A percentile compares a stretch with the other conserved stretches of the same genome.
Evolutionary conservation across 179 eudicot genomes (phyloP).

Genomic region (Beta corolliflora): DNA sequence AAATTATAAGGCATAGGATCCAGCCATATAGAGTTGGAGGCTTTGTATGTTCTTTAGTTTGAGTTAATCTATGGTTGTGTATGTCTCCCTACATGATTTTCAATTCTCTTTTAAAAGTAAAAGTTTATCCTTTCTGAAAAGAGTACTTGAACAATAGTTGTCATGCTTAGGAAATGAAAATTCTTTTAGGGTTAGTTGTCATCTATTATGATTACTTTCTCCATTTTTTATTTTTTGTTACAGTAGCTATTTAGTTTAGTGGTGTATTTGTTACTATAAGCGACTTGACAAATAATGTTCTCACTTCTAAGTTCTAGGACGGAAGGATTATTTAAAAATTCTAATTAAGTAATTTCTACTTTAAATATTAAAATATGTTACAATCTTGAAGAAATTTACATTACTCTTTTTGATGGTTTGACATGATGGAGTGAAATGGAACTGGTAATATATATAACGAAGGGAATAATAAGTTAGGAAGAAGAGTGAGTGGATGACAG

Average conservation of each 20-base stretch:
- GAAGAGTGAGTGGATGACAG: constrained; percentile 5
- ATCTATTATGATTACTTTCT: too few species aligned
- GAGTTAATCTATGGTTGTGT: neutral
- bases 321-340: neutral
- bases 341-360: neutral
- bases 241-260: too few species aligned
- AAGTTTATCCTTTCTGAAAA: too few species aligned
- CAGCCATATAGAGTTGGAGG: neutral
- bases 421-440: neutral
- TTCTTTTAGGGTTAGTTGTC: too few species aligned
- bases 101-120: too few species aligned
- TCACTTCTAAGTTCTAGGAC: neutral
- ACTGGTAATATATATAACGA: neutral
- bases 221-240: too few species aligned
- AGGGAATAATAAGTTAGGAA: neutral
- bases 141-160: too few species aligned
- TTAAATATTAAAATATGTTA: neutral
- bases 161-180: too few species aligned
- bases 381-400: neutral
- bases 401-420: neutral
- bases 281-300: too few species aligned
- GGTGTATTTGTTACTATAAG: too few species aligned
- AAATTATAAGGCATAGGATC: neutral
- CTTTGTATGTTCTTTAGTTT: neutral
- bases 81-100: neutral